Evolutionary conservation across 495 filamentous ascomycete species (phyloP), one percentile per base, ranked within the genome.

Genomic region (Friedmanniomyces endolithicus): DNA sequence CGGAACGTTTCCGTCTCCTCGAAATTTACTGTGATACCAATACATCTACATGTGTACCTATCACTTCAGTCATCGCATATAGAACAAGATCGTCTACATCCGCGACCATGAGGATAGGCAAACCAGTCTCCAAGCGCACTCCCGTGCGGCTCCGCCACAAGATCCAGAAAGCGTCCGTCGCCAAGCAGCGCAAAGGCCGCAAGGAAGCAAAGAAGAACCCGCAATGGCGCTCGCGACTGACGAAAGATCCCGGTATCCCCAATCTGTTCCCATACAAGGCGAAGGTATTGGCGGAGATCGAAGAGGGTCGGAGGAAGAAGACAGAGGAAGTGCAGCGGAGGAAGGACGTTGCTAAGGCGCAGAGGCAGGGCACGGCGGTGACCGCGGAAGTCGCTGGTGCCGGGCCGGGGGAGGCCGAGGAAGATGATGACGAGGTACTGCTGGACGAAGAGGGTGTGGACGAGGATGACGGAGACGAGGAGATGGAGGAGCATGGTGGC

Each of bases 201-300:
- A 96, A 95, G 75, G 71, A 79, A 45, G 89, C 85, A 23, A 97
- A 95, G 73, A 86, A 89, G 81, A 94, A 96, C 69, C 94, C 94
- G 19, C 79, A 95, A 84, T 95, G 90, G 84, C 79, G 82, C 56
- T 90, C 86, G 59, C 84, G 86, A 67, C 67, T 94, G 55, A 96
- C 94, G 80, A 97, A 97, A 71, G 90, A 95, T 67, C 88, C 89
- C 35, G 90, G 90, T 54, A 96, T 98, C 50, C 92, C 92, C 48
- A 98, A 95, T 65, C 77, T 95, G 24, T 98, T 95, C 72, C 92
- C 92, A 12, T 95, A 90, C 78, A 98, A 98, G 72, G 94, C 96
- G 64, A 87, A 85, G 73, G 78, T 98, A 19, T 76, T 98, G 41
- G 79, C 87, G 25, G 87, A 98, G 68, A 94, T 98, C 61, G 94